Percentiles rank a stretch among this genome's conserved stretches.
Evolutionary conservation across 2,329 filamentous ascomycete genomes (phyloP).

Genomic region (Cordyceps militaris): DNA sequence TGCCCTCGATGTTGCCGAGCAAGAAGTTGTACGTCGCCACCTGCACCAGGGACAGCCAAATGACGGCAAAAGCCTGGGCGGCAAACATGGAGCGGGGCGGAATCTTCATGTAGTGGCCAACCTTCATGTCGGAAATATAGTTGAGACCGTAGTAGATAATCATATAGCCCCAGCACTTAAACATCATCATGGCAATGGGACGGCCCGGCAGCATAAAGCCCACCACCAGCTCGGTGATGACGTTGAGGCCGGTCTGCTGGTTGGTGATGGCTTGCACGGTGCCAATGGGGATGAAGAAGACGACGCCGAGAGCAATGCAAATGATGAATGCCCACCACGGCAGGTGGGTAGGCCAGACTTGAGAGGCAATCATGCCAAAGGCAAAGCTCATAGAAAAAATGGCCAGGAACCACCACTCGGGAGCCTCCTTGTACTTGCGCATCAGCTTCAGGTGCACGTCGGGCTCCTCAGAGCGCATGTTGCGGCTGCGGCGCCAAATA

Average conservation of each 20-base stretch:
- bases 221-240: conserved; percentile 41
- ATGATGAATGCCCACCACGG: conserved; percentile 38
- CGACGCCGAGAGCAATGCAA: conserved; percentile 32
- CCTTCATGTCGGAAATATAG: conserved; percentile 43
- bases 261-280: conserved; percentile 44
- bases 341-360: conserved; percentile 33
- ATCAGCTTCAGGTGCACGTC: conserved; percentile 48
- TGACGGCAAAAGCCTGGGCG: conserved; percentile 35
- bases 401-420: conserved; percentile 47
- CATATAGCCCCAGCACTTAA: conserved; percentile 42
- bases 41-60: conserved; percentile 33
- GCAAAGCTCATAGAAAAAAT: conserved; percentile 43
- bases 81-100: conserved; percentile 43
- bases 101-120: conserved; percentile 48
- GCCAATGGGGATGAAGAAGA: conserved; percentile 36
- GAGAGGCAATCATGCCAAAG: conserved; percentile 34
- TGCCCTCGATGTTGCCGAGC: conserved; percentile 41
- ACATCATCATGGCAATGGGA: conserved; percentile 43
- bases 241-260: conserved; percentile 40
- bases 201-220: conserved; percentile 42
- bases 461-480: conserved; percentile 32
- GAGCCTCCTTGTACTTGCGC: conserved; percentile 14
- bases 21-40: conserved; percentile 33
- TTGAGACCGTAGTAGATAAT: conserved; percentile 39
- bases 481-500: conserved; percentile 30